phyloP scores from a whole-genome alignment of 106 monocot genomes.

The Acorus gramineus region DNA sequence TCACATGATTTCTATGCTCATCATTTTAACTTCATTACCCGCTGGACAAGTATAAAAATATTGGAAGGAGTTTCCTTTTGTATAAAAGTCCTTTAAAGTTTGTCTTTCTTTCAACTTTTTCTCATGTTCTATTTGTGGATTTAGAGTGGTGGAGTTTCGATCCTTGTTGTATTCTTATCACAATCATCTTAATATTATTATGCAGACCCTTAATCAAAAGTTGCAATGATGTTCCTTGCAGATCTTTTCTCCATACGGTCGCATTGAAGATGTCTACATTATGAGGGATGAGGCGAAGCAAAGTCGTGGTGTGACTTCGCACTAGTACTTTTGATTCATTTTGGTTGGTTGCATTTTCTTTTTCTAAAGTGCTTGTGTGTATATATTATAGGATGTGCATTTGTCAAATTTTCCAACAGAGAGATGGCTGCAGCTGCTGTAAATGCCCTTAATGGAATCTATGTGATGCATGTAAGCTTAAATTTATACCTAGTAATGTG shows the following conservation, averaged over 20 bases:
- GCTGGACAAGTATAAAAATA: no score
- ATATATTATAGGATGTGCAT: conserved; percentile 73
- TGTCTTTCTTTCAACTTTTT: no score
- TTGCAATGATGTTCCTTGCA: conserved; percentile 23
- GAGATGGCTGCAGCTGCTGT: conserved; percentile 82
- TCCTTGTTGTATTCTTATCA: no score
- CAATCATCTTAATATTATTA: no score
- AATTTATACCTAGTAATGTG: background rate
- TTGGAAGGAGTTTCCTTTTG: no score
- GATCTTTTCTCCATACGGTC: conserved; percentile 92
- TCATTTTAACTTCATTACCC: no score
- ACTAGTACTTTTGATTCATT: no score
- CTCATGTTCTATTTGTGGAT: no score
- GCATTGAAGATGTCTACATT: conserved; percentile 93
- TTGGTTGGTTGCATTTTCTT: background rate
- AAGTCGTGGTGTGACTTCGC: conserved; percentile 66
- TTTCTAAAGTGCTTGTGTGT: conserved; percentile 3
- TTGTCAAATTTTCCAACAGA: conserved; percentile 84
- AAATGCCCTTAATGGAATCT: conserved; percentile 75
- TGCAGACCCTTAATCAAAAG: background rate
- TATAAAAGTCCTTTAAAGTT: no score
- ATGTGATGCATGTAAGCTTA: conserved; percentile 66
- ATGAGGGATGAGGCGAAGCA: conserved; percentile 92
- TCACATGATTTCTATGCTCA: no score
- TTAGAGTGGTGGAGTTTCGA: no score